phyloP scores from a whole-genome alignment of 2,329 filamentous ascomycete species.

The Aspergillus melleus region DNA sequence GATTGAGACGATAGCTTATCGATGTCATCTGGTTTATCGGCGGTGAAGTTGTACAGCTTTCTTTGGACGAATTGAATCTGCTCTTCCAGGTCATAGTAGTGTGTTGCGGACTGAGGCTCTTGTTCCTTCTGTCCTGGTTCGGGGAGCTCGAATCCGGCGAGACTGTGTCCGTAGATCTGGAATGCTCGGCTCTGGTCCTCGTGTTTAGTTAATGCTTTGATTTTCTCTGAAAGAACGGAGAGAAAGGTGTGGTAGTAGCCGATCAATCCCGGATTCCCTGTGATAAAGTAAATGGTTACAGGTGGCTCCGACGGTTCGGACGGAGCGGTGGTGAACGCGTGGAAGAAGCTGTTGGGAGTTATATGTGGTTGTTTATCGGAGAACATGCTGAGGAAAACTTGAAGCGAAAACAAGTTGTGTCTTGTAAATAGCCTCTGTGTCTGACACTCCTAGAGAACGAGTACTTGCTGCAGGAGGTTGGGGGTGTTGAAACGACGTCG shows the following conservation, averaged over 20 bases:
- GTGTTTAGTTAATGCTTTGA: constrained; percentile 5
- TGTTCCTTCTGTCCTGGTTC: constrained; percentile 6
- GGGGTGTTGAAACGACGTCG: not conserved
- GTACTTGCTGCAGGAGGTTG: not conserved
- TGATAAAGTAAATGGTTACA: constrained; percentile 47
- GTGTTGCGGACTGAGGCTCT: not conserved
- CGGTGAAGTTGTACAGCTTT: constrained; percentile 43
- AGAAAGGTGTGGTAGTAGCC: constrained; percentile 50
- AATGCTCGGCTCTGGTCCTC: constrained; percentile 10
- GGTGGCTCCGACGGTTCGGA: constrained; percentile 3
- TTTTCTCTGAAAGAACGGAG: constrained; percentile 33
- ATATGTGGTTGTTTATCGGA: constrained; percentile 22
- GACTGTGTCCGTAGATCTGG: constrained; percentile 36
- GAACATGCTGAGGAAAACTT: not conserved
- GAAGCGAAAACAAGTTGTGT: not conserved
- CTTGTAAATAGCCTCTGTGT: no score
- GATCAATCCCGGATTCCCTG: constrained; percentile 53
- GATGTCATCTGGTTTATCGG: not conserved
- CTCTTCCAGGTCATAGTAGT: constrained; percentile 44
- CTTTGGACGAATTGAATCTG: constrained; percentile 52
- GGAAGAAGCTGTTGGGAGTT: constrained; percentile 32
- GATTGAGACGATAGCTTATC: not conserved
- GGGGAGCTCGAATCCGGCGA: constrained; percentile 36
- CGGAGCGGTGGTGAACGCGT: constrained; percentile 19
- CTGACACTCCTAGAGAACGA: no score